Conservation (phyloP, 441 rosid species). For the Gossypium trilobum region DNA sequence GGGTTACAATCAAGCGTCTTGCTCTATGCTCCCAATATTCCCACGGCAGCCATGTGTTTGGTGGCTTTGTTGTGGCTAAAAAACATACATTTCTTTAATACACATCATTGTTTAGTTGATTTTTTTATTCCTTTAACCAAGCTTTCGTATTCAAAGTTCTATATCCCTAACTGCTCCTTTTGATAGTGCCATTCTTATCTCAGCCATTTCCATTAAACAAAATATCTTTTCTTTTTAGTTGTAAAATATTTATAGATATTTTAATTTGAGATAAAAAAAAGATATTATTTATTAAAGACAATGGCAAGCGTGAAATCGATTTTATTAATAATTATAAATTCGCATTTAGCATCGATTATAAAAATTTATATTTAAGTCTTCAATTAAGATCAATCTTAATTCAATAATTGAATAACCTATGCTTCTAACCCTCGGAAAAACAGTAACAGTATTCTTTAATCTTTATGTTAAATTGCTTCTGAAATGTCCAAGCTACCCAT, state of each 20-base stretch:
- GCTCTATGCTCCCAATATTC: neutral
- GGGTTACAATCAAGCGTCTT: neutral
- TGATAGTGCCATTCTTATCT: slow-evolving; percentile 17
- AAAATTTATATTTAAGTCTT: too few relatives aligned
- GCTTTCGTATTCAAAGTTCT: neutral
- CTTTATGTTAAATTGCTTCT: neutral
- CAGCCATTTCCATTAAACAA: slow-evolving; percentile 18
- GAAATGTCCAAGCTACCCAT: neutral
- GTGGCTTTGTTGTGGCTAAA: neutral
- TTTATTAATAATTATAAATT: too few relatives aligned
- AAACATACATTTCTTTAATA: neutral
- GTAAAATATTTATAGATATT: too few relatives aligned
- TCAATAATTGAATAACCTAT: too few relatives aligned
- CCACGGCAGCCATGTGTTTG: neutral
- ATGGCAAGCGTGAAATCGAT: too few relatives aligned
- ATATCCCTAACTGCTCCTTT: slow-evolving; percentile 9
- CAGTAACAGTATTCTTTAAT: neutral
- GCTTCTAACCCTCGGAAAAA: neutral
- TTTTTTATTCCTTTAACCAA: neutral
- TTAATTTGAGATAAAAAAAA: too few relatives aligned
- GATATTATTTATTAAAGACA: too few relatives aligned
- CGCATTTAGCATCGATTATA: too few relatives aligned
- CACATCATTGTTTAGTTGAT: neutral
- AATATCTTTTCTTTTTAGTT: neutral
- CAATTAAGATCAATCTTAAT: too few relatives aligned